phyloP scores from a whole-genome alignment of 1,139 yeast genomes.

The Insectozyma bohioensis region DNA sequence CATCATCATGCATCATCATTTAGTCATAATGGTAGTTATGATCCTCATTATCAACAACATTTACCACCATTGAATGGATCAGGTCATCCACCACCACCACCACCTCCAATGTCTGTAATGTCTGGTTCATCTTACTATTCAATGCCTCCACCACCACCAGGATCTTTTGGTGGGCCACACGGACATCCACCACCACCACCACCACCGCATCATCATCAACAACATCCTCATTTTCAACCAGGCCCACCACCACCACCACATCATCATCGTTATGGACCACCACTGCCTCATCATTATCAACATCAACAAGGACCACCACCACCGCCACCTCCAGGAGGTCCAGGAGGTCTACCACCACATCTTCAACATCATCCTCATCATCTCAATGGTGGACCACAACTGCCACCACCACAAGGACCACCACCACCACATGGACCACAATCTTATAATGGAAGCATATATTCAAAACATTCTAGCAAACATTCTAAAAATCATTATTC shows the following conservation, averaged over 20 bases:
- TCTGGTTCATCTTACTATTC: conserved; percentile 6
- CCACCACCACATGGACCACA: conserved; percentile 1
- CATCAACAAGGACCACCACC: conserved; percentile 7
- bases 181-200: conserved; percentile 7
- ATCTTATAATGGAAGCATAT: not conserved
- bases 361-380: conserved; percentile 5
- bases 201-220: conserved; percentile 1
- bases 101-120: no score
- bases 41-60: conserved; percentile 5
- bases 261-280: conserved; percentile 2
- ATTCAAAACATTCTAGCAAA: no score
- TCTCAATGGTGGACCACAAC: conserved; percentile 1
- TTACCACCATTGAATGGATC: conserved; percentile 8
- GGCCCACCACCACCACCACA: conserved; percentile 2
- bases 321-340: conserved; percentile 2
- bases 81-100: conserved; percentile 12
- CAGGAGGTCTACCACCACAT: not conserved
- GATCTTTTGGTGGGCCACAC: conserved; percentile 3
- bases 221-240: not conserved
- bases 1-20: conserved; percentile 9
- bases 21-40: conserved; percentile 9
- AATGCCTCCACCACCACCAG: conserved; percentile 8
- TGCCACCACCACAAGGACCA: conserved; percentile 1
- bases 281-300: conserved; percentile 5
- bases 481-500: no score